Percentiles rank a stretch among this genome's conserved stretches.
These are phyloP conservation scores for Hyaloscypha finlandica DNA, from an alignment of 495 filamentous ascomycete species.

Conservation along the genomic window DNA sequence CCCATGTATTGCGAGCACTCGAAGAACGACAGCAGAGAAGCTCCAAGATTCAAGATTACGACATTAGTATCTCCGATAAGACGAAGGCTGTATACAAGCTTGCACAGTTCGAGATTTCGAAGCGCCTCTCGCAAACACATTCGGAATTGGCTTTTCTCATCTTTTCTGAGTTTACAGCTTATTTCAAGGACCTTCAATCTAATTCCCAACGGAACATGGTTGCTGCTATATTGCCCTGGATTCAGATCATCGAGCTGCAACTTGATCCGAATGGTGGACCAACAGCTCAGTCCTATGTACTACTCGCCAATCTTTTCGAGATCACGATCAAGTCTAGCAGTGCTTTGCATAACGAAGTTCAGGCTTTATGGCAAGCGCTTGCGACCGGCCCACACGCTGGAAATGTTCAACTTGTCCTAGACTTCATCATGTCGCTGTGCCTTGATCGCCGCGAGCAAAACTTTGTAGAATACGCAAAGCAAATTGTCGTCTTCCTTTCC, in stretches of 20 bases:
- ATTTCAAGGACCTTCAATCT: constrained; percentile 81
- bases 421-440: constrained; percentile 94
- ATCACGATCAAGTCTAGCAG: constrained; percentile 92
- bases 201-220: constrained; percentile 91
- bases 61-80: constrained; percentile 97
- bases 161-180: constrained; percentile 89
- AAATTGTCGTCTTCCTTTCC: constrained; percentile 93
- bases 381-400: constrained; percentile 90
- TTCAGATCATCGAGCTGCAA: constrained; percentile 89
- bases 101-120: constrained; percentile 95
- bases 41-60: constrained; percentile 93
- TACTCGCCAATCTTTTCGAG: constrained; percentile 92
- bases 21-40: constrained; percentile 83
- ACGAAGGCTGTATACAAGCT: constrained; percentile 97
- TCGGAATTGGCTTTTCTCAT: constrained; percentile 86
- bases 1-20: constrained; percentile 75
- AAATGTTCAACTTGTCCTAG: constrained; percentile 92
- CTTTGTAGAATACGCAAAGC: constrained; percentile 95
- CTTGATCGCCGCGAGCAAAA: constrained; percentile 93
- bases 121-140: constrained; percentile 83
- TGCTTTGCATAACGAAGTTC: constrained; percentile 90
- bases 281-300: constrained; percentile 88
- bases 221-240: constrained; percentile 92
- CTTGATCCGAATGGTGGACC: constrained; percentile 94
- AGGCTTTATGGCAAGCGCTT: constrained; percentile 95